These are phyloP conservation scores for Neurospora africana DNA, from an alignment of 495 filamentous ascomycete genomes.

Conservation along the genomic window DNA sequence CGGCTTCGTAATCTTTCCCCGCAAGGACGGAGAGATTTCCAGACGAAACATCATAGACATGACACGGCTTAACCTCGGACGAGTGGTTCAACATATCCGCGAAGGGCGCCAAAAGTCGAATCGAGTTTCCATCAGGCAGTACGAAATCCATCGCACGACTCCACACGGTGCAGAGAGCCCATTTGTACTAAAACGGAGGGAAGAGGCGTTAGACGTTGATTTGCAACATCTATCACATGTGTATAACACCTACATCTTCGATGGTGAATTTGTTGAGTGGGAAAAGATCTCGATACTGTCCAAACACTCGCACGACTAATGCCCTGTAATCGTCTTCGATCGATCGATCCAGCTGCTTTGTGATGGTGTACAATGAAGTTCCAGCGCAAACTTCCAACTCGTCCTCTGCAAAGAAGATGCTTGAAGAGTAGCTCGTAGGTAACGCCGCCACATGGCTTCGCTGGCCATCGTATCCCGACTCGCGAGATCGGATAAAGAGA, in stretches of 20 bases:
- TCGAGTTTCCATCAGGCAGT: constrained; percentile 17
- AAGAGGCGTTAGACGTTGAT: constrained; percentile 9
- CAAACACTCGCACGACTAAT: constrained; percentile 16
- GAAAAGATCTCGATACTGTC: constrained; percentile 22
- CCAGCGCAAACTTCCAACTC: constrained; percentile 23
- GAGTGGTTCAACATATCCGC: constrained; percentile 28
- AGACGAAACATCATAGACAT: constrained; percentile 19
- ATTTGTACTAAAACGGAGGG: constrained; percentile 19
- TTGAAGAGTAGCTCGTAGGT: constrained; percentile 22
- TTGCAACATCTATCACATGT: constrained; percentile 11
- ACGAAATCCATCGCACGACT: constrained; percentile 24
- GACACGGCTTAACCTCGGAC: constrained; percentile 22
- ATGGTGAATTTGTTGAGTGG: constrained; percentile 21
- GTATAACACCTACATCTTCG: constrained; percentile 18
- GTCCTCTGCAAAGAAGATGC: constrained; percentile 21
- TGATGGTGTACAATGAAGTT: constrained; percentile 21
- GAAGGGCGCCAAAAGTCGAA: constrained; percentile 23
- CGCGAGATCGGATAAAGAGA: constrained; percentile 23
- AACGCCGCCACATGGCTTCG: constrained; percentile 21
- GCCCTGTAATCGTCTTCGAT: constrained; percentile 20
- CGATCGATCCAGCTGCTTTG: constrained; percentile 17
- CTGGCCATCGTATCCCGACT: constrained; percentile 21
- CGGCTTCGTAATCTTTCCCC: constrained; percentile 20
- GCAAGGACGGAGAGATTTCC: constrained; percentile 20
- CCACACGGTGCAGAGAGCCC: constrained; percentile 24